Evolutionary conservation across 306 rosid species (phyloP), one percentile per base, ranked within the genome.

Genomic region (Styphnolobium japonicum): DNA sequence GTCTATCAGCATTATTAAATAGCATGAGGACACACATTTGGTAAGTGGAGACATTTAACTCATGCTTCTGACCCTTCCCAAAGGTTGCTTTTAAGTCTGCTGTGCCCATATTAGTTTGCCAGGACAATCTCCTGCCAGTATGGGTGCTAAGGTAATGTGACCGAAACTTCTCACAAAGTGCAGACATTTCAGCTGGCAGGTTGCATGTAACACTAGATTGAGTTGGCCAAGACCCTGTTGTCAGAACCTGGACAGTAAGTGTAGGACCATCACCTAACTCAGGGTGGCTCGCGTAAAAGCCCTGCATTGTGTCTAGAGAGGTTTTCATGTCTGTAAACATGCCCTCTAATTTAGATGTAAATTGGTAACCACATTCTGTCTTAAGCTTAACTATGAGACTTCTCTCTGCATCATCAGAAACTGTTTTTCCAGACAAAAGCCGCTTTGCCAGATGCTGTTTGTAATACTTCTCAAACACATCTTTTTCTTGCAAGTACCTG

Each of bases 21-120:
- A 94, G 85, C 97, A 94, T 90, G 7, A 94, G 88, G 63, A 92
- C 91, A 73, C 98, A 94, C 98, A 94, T 92, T 82, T 94, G 97
- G 57, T 85, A 85, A 2, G 97, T 90, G 48, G 98, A 94, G 23
- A 94, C 98, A 77, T 90, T 92, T 76, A 94, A 82, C 85, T 94
- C 97, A 7, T 92, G 96, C 85, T 79, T 90, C 81, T 90, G 96
- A 60, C 94, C 92, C 81, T 92, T 86, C 65, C 89, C 96, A 78
- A 94, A 94, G 5, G 86, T 85, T 43, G 98, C 96, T 83, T 85
- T 94, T 62, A 94, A 61, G 81, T 94, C 98, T 34, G 96, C 96
- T 9, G 94, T 83, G 37, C 96, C 98, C 97, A 92, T 90, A 81
- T 88, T 89, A 23, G 96, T 87, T 85, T 92, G 96, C 98, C 97